Conservation (phyloP, 805 yeast species). For the Saccharomycopsis capsularis region DNA sequence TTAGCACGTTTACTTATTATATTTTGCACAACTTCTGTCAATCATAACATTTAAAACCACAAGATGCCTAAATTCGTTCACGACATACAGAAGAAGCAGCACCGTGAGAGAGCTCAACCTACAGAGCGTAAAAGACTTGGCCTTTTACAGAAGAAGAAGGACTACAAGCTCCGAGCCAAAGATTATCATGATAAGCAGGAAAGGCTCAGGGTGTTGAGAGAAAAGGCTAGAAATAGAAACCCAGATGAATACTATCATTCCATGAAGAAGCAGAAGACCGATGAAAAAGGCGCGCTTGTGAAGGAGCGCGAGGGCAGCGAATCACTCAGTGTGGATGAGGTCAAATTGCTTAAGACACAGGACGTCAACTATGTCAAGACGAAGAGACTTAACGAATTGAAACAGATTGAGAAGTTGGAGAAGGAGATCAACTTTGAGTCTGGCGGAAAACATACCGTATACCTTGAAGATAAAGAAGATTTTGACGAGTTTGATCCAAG, state of each 20-base stretch:
- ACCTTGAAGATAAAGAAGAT: constrained; percentile 59
- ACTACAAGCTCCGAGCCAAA: constrained; percentile 64
- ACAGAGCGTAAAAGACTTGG: constrained; percentile 68
- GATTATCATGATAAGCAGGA: constrained; percentile 55
- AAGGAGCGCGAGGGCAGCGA: constrained; percentile 49
- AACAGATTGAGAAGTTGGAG: constrained; percentile 48
- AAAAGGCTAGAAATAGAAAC: constrained; percentile 67
- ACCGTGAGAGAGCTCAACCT: constrained; percentile 88
- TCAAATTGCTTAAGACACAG: constrained; percentile 79
- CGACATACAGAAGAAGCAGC: constrained; percentile 93
- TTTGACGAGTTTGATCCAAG: constrained; percentile 57
- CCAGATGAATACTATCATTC: constrained; percentile 97
- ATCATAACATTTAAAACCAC: too few relatives aligned
- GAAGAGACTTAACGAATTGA: constrained; percentile 59
- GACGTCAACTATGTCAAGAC: constrained; percentile 83
- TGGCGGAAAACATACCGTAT: constrained; percentile 76
- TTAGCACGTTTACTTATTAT: too few relatives aligned
- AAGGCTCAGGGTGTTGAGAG: constrained; percentile 59
- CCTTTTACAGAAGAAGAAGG: constrained; percentile 87
- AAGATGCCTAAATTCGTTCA: constrained; percentile 75
- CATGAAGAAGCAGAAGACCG: constrained; percentile 69
- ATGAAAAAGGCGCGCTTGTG: constrained; percentile 58
- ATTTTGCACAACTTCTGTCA: too few relatives aligned
- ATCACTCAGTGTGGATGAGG: constrained; percentile 62
- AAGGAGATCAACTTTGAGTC: constrained; percentile 44